Evolutionary conservation across 2,329 filamentous ascomycete genomes (phyloP).

Genomic region (Sporothrix curviconia): DNA sequence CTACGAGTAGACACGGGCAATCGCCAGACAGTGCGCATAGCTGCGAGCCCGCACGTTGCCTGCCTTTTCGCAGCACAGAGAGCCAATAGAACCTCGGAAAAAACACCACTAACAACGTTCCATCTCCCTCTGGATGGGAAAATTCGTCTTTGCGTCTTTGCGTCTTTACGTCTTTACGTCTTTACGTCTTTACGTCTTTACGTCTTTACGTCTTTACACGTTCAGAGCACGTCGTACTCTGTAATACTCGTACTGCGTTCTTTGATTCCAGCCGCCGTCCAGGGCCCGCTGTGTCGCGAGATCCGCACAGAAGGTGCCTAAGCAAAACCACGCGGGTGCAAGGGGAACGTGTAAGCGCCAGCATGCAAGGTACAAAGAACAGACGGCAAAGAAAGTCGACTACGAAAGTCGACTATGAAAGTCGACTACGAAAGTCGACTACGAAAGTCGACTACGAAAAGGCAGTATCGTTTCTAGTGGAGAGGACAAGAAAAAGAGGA

Average conservation of each 20-base stretch:
- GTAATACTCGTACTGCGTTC: too few relatives aligned
- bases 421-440: neutral
- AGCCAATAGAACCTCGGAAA: neutral
- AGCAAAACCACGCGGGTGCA: neutral
- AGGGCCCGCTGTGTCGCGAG: too few relatives aligned
- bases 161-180: neutral
- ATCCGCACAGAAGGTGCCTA: neutral
- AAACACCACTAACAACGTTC: constrained; percentile 11
- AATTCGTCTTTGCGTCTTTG: neutral
- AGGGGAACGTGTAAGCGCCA: neutral
- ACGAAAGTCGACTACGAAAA: neutral
- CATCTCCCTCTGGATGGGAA: neutral
- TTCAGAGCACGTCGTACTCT: too few relatives aligned
- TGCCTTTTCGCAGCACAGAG: neutral
- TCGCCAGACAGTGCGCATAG: neutral
- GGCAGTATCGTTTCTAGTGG: neutral
- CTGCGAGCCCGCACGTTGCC: neutral
- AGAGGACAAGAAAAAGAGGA: neutral
- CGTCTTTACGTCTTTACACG: too few relatives aligned
- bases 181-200: neutral
- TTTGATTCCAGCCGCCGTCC: too few relatives aligned
- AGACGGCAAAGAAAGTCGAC: neutral
- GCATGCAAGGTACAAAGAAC: neutral
- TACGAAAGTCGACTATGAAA: too few relatives aligned
- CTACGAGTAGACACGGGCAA: too few relatives aligned